Evolutionary conservation across 441 rosid genomes (phyloP).

Genomic region (Macaranga tanarius): DNA sequence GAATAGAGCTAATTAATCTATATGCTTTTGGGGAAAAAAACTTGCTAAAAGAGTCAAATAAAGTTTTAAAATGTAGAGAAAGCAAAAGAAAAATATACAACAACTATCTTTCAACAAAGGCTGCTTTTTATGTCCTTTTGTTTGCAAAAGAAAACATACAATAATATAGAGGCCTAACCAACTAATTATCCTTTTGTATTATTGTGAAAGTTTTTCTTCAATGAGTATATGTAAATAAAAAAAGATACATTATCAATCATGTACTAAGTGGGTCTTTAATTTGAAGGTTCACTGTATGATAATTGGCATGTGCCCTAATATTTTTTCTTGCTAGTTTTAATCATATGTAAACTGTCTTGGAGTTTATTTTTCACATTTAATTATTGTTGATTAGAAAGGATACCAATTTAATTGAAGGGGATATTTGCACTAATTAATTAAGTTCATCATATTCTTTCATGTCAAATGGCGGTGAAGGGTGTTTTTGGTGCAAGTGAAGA

Average conservation of each 20-base stretch:
- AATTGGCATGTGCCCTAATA: not conserved
- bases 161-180: not conserved
- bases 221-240: no score
- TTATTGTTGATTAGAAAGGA: no score
- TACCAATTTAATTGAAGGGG: no score
- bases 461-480: no score
- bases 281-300: not conserved
- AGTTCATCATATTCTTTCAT: no score
- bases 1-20: no score
- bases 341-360: no score
- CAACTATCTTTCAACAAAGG: conserved; percentile 40
- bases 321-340: not conserved
- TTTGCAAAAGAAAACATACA: conserved; percentile 17
- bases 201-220: not conserved
- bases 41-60: conserved; percentile 16
- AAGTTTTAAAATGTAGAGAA: not conserved
- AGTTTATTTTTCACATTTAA: no score
- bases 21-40: not conserved
- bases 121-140: conserved; percentile 38
- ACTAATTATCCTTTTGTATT: not conserved
- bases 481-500: no score
- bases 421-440: no score
- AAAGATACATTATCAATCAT: not conserved
- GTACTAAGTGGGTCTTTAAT: not conserved
- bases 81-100: conserved; percentile 2